A percentile compares a stretch with the other conserved stretches of the same genome.
phyloP scores from a whole-genome alignment of 345 rosid genomes.

The Bruguiera parviflora region DNA sequence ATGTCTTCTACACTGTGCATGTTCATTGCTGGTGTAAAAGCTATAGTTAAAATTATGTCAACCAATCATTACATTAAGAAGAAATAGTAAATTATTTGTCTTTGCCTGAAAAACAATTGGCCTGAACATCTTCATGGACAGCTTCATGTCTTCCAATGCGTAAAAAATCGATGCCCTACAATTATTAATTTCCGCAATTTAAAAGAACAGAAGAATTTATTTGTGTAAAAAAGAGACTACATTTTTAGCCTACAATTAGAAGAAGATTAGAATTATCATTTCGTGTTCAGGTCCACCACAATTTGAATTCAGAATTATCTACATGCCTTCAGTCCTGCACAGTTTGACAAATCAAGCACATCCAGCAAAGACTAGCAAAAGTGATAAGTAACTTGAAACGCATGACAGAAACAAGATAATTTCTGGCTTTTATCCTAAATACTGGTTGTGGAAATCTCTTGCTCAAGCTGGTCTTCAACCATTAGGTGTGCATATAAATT shows the following conservation, averaged over 20 bases:
- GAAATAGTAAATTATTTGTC: constrained; percentile 12
- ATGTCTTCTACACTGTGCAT: constrained; percentile 60
- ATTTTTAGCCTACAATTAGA: neutral
- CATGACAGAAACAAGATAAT: no score
- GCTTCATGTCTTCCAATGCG: constrained; percentile 90
- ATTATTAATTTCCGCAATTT: constrained; percentile 10
- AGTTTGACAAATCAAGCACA: no score
- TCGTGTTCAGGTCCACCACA: neutral
- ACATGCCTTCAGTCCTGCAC: no score
- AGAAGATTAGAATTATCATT: neutral
- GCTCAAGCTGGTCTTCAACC: no score
- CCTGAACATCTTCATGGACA: constrained; percentile 74
- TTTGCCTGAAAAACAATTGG: constrained; percentile 70
- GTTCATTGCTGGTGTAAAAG: constrained; percentile 48
- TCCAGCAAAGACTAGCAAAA: no score
- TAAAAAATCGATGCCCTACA: constrained; percentile 76
- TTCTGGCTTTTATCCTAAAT: no score
- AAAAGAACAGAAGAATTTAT: neutral
- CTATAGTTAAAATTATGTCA: constrained; percentile 24
- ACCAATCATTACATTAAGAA: constrained; percentile 6
- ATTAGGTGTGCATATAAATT: no score
- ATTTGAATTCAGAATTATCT: neutral
- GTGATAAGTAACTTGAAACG: no score
- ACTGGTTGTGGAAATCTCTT: no score
- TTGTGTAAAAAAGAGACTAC: constrained; percentile 1